These are phyloP conservation scores for Tolypocladium ophioglossoides DNA, from an alignment of 2,329 filamentous ascomycete genomes.

Conservation along the genomic window DNA sequence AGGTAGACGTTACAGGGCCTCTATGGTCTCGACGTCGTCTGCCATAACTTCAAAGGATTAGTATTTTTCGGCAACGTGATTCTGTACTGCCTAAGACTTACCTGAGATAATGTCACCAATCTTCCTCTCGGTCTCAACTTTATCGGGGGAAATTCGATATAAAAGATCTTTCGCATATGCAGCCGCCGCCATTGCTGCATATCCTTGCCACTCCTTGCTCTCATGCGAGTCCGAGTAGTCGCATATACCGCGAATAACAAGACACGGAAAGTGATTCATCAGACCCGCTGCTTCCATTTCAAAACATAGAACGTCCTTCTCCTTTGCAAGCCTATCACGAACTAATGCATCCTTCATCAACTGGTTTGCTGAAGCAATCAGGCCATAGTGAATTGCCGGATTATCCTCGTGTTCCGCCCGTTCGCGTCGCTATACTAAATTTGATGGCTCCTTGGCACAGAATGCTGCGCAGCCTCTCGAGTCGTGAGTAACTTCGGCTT, in stretches of 20 bases:
- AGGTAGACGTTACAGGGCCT: too few relatives aligned
- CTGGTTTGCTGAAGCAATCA: neutral
- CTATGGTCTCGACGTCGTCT: too few relatives aligned
- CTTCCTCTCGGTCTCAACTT: neutral
- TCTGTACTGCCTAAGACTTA: too few relatives aligned
- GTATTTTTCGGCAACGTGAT: too few relatives aligned
- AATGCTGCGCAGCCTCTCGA: too few relatives aligned
- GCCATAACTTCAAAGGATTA: too few relatives aligned
- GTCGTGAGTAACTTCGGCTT: too few relatives aligned
- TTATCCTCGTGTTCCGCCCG: neutral
- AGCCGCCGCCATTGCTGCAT: constrained; percentile 15
- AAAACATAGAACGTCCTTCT: neutral
- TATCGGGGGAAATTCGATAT: constrained; percentile 1
- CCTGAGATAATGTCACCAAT: too few relatives aligned
- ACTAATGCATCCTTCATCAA: neutral
- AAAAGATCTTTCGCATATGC: constrained; percentile 15
- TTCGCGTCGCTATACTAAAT: too few relatives aligned
- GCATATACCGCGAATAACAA: constrained; percentile 22
- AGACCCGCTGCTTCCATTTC: too few relatives aligned
- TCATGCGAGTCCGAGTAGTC: constrained; percentile 23
- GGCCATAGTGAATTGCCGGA: neutral
- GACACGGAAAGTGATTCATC: constrained; percentile 16
- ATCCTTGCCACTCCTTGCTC: constrained; percentile 6
- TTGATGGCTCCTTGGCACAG: neutral
- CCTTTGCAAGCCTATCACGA: neutral